Percentiles rank a stretch among this genome's conserved stretches.
Evolutionary conservation across 345 rosid species (phyloP).

Genomic region (Pistacia integerrima): DNA sequence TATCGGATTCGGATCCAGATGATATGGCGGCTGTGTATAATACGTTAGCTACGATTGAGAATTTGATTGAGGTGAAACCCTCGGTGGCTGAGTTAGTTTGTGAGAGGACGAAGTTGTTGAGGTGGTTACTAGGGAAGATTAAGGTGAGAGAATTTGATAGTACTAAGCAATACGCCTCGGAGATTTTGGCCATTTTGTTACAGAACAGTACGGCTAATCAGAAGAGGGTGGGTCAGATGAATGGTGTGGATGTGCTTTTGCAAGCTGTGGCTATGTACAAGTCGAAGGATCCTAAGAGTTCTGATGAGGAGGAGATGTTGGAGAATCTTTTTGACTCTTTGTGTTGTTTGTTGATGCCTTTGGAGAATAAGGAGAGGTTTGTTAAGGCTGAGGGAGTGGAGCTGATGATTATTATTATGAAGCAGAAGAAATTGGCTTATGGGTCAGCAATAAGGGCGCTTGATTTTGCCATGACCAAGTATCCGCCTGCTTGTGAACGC

Average conservation of each 20-base stretch:
- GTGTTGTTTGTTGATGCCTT: conserved; percentile 95
- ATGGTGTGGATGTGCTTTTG: conserved; percentile 87
- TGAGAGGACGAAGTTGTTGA: conserved; percentile 76
- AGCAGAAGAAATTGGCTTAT: conserved; percentile 96
- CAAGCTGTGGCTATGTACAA: conserved; percentile 96
- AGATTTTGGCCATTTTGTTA: conserved; percentile 85
- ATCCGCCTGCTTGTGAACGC: conserved; percentile 96
- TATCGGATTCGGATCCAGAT: conserved; percentile 79
- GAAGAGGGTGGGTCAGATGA: conserved; percentile 91
- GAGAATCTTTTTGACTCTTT: conserved; percentile 87
- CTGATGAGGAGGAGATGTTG: conserved; percentile 96
- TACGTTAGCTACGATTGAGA: conserved; percentile 81
- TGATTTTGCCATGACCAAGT: conserved; percentile 95
- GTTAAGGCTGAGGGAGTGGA: conserved; percentile 97
- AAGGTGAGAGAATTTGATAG: conserved; percentile 86
- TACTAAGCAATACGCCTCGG: conserved; percentile 91
- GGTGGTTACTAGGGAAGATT: conserved; percentile 82
- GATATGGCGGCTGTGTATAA: conserved; percentile 79
- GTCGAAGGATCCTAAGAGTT: conserved; percentile 83
- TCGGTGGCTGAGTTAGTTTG: conserved; percentile 85
- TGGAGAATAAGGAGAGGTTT: conserved; percentile 98
- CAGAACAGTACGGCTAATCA: conserved; percentile 85
- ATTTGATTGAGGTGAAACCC: conserved; percentile 92
- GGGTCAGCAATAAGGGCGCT: conserved; percentile 90
- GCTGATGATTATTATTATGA: conserved; percentile 96